A percentile compares a stretch with the other conserved stretches of the same genome.
Evolutionary conservation across 2,329 filamentous ascomycete genomes (phyloP).

Genomic region (Fusarium newnesense): DNA sequence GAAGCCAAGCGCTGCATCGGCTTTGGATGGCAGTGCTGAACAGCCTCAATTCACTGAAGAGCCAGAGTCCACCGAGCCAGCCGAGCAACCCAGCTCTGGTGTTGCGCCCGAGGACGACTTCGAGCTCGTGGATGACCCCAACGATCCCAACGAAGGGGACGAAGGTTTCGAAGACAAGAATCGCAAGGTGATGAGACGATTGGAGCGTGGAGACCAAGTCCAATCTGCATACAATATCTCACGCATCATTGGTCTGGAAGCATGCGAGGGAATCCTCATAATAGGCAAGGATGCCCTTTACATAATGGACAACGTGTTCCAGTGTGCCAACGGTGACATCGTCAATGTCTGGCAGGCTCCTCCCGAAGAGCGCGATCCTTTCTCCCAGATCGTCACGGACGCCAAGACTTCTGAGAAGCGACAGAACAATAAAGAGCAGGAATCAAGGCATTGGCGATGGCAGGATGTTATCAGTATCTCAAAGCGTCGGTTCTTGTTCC

Average conservation of each 20-base stretch:
- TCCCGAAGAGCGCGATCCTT: conserved; percentile 90
- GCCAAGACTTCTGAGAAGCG: conserved; percentile 70
- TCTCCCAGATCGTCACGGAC: conserved; percentile 89
- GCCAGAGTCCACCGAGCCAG: conserved; percentile 35
- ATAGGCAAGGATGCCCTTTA: conserved; percentile 93
- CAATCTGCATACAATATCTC: conserved; percentile 96
- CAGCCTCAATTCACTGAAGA: conserved; percentile 36
- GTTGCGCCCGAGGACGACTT: conserved; percentile 82
- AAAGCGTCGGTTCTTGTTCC: conserved; percentile 93
- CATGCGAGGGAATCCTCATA: conserved; percentile 91
- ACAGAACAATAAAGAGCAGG: conserved; percentile 72
- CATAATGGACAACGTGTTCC: conserved; percentile 96
- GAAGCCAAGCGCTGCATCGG: conserved; percentile 30
- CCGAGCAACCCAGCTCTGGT: conserved; percentile 34
- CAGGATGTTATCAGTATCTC: conserved; percentile 93
- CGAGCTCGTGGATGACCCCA: conserved; percentile 93
- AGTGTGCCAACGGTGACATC: conserved; percentile 93
- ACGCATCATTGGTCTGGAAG: conserved; percentile 91
- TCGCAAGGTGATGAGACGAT: conserved; percentile 92
- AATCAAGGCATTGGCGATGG: conserved; percentile 93
- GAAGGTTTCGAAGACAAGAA: conserved; percentile 96
- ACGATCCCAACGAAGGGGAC: conserved; percentile 78
- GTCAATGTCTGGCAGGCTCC: conserved; percentile 97
- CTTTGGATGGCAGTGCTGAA: conserved; percentile 36
- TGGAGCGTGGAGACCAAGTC: conserved; percentile 90